A percentile compares a stretch with the other conserved stretches of the same genome.
Evolutionary conservation across 2,329 filamentous ascomycete species (phyloP).

Genomic region (Colletotrichum ledebouriae): DNA sequence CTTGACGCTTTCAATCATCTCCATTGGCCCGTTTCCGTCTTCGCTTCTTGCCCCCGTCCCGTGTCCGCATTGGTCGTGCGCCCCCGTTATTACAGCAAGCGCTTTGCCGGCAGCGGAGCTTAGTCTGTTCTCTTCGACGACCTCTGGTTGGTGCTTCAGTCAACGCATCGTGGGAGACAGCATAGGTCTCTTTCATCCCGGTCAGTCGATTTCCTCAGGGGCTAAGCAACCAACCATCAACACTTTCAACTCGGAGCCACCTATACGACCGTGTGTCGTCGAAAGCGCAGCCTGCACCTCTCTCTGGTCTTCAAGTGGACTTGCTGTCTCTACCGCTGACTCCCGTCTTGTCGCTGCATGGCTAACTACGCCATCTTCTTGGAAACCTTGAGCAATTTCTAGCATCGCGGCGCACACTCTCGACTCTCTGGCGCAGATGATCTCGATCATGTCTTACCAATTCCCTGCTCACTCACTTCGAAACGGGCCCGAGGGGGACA

Average conservation of each 20-base stretch:
- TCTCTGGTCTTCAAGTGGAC: conserved; percentile 1
- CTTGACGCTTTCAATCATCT: conserved; percentile 28
- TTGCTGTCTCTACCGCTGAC: conserved; percentile 7
- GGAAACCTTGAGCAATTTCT: conserved; percentile 49
- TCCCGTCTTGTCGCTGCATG: background rate
- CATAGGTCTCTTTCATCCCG: background rate
- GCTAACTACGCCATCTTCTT: conserved; percentile 42
- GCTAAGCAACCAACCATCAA: background rate
- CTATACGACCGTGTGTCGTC: background rate
- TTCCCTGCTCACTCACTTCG: conserved; percentile 60
- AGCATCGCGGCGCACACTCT: conserved; percentile 48
- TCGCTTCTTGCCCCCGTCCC: conserved; percentile 35
- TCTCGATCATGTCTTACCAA: conserved; percentile 63
- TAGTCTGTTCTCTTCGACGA: conserved; percentile 3
- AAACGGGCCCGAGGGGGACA: conserved; percentile 57
- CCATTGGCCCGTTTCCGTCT: conserved; percentile 39
- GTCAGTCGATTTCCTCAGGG: background rate
- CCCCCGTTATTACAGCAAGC: conserved; percentile 23
- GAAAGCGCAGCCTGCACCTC: background rate
- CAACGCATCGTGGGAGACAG: background rate
- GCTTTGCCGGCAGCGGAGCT: conserved; percentile 20
- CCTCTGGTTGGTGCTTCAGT: conserved; percentile 19
- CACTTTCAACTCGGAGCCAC: background rate
- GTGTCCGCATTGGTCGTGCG: conserved; percentile 33
- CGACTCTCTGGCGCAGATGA: conserved; percentile 51